Evolutionary conservation across 1,139 yeast genomes (phyloP).

Genomic region (Blastobotrys serpentis): DNA sequence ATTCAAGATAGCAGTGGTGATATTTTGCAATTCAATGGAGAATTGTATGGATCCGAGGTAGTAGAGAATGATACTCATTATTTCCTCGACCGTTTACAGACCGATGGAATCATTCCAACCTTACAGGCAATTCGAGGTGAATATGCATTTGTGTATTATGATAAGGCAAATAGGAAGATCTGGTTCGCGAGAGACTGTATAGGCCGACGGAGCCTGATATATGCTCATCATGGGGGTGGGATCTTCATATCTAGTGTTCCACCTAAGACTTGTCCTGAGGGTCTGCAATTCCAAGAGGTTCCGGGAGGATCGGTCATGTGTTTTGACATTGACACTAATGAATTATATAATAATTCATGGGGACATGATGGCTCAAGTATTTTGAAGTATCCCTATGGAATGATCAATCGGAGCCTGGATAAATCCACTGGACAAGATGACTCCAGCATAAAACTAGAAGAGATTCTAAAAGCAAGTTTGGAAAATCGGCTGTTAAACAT

Average conservation of each 20-base stretch:
- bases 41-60: conserved; percentile 64
- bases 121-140: conserved; percentile 65
- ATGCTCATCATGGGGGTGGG: conserved; percentile 35
- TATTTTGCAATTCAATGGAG: conserved; percentile 80
- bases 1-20: conserved; percentile 35
- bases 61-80: conserved; percentile 51
- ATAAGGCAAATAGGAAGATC: conserved; percentile 44
- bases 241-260: conserved; percentile 36
- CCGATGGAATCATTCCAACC: conserved; percentile 34
- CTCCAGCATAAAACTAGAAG: conserved; percentile 22
- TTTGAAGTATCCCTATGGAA: conserved; percentile 17
- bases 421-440: neutral
- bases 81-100: conserved; percentile 37
- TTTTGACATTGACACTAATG: conserved; percentile 22
- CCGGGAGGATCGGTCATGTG: conserved; percentile 33
- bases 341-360: conserved; percentile 18
- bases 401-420: conserved; percentile 8
- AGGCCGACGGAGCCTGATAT: conserved; percentile 78
- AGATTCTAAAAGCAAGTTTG: conserved; percentile 42
- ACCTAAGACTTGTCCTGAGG: conserved; percentile 18
- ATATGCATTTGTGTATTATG: conserved; percentile 62
- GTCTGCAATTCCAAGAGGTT: conserved; percentile 31
- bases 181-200: conserved; percentile 83
- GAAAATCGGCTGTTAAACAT: conserved; percentile 55
- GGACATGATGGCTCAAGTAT: conserved; percentile 8